Base-by-base conservation (phyloP, 148 eudicot genomes). In the Rhododendron mucronatum region DNA sequence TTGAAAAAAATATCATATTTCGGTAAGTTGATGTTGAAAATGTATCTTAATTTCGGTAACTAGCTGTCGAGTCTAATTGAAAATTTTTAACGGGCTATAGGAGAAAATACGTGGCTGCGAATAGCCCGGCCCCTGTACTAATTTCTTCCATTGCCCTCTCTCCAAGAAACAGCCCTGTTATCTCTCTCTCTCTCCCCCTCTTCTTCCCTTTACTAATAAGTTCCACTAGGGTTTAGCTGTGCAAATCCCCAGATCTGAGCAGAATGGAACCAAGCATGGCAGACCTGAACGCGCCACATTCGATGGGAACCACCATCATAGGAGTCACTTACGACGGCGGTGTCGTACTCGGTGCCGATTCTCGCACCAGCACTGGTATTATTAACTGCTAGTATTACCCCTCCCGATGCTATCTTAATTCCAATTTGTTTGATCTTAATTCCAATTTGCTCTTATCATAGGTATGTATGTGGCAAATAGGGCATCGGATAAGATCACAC, bases 401-500 rank as follows among this genome's bases (percentile, higher is more conserved):
- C 11, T n/a, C 10, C 28, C 33, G 33, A 26, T 26, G 18, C 10
- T 51, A 51, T 6, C 67, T 12, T 20, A 12, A 10, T 11, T 20
- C 28, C 33, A 4, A 28, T 14, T 67, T 71, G 69, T 18, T 3
- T 44, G 37, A 41, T 86, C 44, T 82, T 35, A 35, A 13, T 84
- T 39, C 41, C 41, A 39, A 39, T 39, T 39, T 39, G 41, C 41
- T 39, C 41, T 39, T 39, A 39, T 39, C 41, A 39, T 39, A 39
- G 41, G 99, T 20, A 89, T 93, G 92, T 95, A 97, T 85, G 98
- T 97, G 82, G 99, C 99, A 2, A 97, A 97, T 90, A 93, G 99
- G 88, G 99, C 99, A 18, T 97, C 99, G n/a, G 99, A 97, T 86
- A 97, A 97, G 89, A 95, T 97, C 87, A 95, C 98, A 1, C 92